phyloP scores from a whole-genome alignment of 1,284 basidiomycete species.

The Exobasidium cylindrosporum region DNA sequence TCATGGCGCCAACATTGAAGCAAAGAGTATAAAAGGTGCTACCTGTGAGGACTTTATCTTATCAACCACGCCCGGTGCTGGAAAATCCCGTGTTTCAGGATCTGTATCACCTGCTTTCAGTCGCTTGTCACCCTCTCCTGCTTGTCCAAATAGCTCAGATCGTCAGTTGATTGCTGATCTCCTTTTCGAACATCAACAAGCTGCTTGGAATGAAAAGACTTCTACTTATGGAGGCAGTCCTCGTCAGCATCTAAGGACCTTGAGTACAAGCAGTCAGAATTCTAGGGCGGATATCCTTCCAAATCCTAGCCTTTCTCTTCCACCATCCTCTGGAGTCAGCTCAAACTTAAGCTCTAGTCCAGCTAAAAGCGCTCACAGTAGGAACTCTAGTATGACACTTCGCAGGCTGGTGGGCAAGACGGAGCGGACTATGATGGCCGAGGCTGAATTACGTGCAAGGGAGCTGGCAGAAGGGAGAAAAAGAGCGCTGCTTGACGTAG shows the following conservation, averaged over 20 bases:
- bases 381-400: background rate
- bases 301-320: background rate
- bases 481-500: conserved; percentile 35
- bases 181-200: conserved; percentile 40
- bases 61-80: conserved; percentile 16
- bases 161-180: conserved; percentile 39
- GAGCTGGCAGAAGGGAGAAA: conserved; percentile 41
- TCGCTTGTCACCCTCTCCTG: background rate
- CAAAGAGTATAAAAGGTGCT: conserved; percentile 35
- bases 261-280: background rate
- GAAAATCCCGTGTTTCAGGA: too few species aligned
- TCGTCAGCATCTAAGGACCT: background rate
- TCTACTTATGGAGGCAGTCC: background rate
- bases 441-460: conserved; percentile 36
- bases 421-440: conserved; percentile 39
- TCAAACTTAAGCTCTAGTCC: background rate
- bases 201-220: background rate
- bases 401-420: conserved; percentile 34
- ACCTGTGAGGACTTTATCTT: conserved; percentile 48
- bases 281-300: background rate
- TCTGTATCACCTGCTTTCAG: too few species aligned
- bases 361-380: conserved; percentile 2
- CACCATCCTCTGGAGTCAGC: background rate
- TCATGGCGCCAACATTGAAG: conserved; percentile 62
- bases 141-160: background rate